A percentile compares a stretch with the other conserved stretches of the same genome.
These are phyloP conservation scores for Spiraea crenata DNA, from an alignment of 331 rosid species.

Conservation along the genomic window DNA sequence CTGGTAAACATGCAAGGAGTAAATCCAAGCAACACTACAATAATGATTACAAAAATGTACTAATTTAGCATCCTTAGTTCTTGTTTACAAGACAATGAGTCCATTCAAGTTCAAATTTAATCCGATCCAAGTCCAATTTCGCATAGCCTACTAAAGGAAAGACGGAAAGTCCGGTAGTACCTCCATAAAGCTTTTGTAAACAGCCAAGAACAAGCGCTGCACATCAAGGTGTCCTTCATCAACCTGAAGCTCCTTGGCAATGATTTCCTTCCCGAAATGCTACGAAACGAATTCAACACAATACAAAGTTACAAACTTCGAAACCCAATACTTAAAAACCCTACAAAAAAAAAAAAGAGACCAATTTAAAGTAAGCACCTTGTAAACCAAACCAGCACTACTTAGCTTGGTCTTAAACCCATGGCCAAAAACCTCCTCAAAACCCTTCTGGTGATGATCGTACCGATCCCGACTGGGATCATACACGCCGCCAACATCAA, in stretches of 20 bases:
- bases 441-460: slow-evolving; percentile 94
- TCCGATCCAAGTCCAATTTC: background rate
- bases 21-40: background rate
- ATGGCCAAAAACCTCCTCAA: slow-evolving; percentile 78
- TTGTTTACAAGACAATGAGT: background rate
- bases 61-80: background rate
- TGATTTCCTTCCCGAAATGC: slow-evolving; percentile 92
- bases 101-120: background rate
- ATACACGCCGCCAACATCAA: slow-evolving; percentile 94
- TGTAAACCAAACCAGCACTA: slow-evolving; percentile 88
- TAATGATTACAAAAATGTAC: background rate
- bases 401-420: slow-evolving; percentile 81
- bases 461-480: slow-evolving; percentile 64
- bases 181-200: slow-evolving; percentile 98
- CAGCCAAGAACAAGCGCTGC: slow-evolving; percentile 66
- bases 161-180: slow-evolving; percentile 29
- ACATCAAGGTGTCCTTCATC: slow-evolving; percentile 74
- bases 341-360: background rate
- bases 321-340: background rate
- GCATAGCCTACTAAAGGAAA: background rate
- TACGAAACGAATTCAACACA: slow-evolving; percentile 11
- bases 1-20: background rate
- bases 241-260: slow-evolving; percentile 80
- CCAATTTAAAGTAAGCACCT: slow-evolving; percentile 37
- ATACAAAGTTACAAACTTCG: background rate